Conservation (phyloP, 2,329 filamentous ascomycete genomes). For the Pyricularia pennisetigena region DNA sequence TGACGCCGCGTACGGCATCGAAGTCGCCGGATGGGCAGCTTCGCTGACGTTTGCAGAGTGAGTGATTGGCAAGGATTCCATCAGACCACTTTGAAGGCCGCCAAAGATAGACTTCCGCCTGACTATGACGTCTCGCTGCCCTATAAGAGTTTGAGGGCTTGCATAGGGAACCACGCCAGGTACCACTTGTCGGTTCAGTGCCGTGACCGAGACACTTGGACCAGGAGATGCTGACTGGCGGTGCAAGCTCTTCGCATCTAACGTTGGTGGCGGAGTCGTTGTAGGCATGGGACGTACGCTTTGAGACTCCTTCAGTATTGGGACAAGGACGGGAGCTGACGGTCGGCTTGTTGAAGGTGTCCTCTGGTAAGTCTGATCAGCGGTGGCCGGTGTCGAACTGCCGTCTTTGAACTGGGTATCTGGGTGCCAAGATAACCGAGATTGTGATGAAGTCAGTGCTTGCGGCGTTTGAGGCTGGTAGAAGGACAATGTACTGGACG, state of each 20-base stretch:
- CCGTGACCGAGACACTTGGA: constrained; percentile 8
- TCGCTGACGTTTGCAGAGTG: constrained; percentile 26
- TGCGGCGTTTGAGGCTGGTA: background rate
- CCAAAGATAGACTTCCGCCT: constrained; percentile 32
- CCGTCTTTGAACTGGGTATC: background rate
- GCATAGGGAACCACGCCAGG: constrained; percentile 39
- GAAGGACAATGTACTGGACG: constrained; percentile 1
- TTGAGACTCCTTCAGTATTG: constrained; percentile 2
- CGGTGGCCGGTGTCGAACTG: background rate
- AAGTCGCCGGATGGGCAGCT: constrained; percentile 15
- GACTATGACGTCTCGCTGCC: constrained; percentile 43
- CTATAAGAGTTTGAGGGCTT: constrained; percentile 45
- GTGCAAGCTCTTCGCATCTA: background rate
- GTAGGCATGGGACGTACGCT: constrained; percentile 4
- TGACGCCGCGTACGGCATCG: constrained; percentile 2
- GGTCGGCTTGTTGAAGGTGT: background rate
- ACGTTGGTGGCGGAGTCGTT: background rate
- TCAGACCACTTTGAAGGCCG: background rate
- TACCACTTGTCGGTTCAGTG: constrained; percentile 19
- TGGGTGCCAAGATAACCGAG: background rate
- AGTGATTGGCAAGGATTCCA: constrained; percentile 16
- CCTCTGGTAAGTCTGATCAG: background rate
- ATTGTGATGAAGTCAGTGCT: constrained; percentile 7
- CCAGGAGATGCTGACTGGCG: background rate
- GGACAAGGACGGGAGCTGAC: background rate